Base-by-base conservation (phyloP, 2,329 filamentous ascomycete species). In the Cordyceps fumosorosea region DNA sequence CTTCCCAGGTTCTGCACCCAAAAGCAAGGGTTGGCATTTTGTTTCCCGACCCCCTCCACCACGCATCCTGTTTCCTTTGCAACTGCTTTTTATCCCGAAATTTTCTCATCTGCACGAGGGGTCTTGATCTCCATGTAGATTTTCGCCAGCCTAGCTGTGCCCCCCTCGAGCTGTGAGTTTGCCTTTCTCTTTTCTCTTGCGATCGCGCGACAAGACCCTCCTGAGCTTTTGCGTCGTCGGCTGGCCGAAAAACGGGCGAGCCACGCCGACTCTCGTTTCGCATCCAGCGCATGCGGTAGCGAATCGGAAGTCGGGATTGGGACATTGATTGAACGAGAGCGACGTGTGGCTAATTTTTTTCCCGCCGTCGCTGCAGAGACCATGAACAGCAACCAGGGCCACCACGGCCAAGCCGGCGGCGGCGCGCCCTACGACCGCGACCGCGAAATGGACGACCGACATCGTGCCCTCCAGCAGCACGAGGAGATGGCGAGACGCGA, bases 401-500 rank as follows among this genome's bases (percentile, higher is more conserved):
- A 77, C 62, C 77, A 79, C 70, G 72, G 72, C 67, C 74, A 71
- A 66, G 68, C 69, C 68, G 71, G 73, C 70, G 72, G 73, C 70
- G 72, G 70, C 66, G 67, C 71, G 70, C 74, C 71, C 63, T 81
- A 78, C 72, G 78, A 81, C 67, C 76, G 78, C 72, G 79, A 81
- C 62, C 78, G 76, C 72, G 75, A 80, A 64, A 74, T 80, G 69
- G 78, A 81, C 63, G 78, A 81, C 56, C 75, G 79, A 64, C 78
- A 79, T 66, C 78, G 78, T 65, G 74, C 75, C 63, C 70, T 78
- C 54, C 78, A 77, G 53, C 76, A 80, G 62, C 77, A 78, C 65
- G 79, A 81, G 61, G 79, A 81, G 56, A 77, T 81, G 70, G 75
- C 76, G 26, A 75, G 75, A 56, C 69, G 74, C 63, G 75, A 76